Evolutionary conservation across 225 moss, liverwort and hornwort species (phyloP).

Genomic region (Bryoerythrophyllum caledonicum): DNA sequence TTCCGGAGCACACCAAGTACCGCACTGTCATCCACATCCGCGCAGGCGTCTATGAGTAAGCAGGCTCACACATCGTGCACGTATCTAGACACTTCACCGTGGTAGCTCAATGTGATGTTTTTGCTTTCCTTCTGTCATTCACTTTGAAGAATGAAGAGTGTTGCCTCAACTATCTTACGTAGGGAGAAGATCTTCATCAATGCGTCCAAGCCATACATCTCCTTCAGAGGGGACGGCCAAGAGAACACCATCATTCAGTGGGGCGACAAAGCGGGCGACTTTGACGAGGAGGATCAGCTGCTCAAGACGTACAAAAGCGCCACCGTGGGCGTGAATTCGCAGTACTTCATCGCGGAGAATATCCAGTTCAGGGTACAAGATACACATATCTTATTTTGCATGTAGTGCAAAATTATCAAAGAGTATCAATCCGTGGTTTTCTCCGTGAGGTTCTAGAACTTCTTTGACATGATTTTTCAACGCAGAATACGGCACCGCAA

Average conservation of each 20-base stretch:
- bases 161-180: background rate
- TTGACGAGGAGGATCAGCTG: constrained; percentile 31
- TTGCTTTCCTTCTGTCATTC: too few species aligned
- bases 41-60: constrained; percentile 54
- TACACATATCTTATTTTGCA: too few species aligned
- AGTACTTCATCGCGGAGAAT: constrained; percentile 60
- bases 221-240: constrained; percentile 42
- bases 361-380: constrained; percentile 57
- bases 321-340: constrained; percentile 65
- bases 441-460: background rate
- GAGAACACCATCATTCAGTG: constrained; percentile 54
- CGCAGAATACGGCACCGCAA: constrained; percentile 63
- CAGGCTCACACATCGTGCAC: background rate
- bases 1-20: constrained; percentile 38
- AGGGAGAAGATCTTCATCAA: constrained; percentile 62
- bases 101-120: too few species aligned
- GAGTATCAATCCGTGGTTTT: too few species aligned
- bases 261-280: constrained; percentile 57
- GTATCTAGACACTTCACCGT: too few species aligned
- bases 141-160: too few species aligned
- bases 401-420: too few species aligned
- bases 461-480: background rate
- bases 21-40: constrained; percentile 49
- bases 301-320: constrained; percentile 64
- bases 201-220: constrained; percentile 61